Conservation (phyloP, 257 asterid genomes). For the Linderniella brevidens region DNA sequence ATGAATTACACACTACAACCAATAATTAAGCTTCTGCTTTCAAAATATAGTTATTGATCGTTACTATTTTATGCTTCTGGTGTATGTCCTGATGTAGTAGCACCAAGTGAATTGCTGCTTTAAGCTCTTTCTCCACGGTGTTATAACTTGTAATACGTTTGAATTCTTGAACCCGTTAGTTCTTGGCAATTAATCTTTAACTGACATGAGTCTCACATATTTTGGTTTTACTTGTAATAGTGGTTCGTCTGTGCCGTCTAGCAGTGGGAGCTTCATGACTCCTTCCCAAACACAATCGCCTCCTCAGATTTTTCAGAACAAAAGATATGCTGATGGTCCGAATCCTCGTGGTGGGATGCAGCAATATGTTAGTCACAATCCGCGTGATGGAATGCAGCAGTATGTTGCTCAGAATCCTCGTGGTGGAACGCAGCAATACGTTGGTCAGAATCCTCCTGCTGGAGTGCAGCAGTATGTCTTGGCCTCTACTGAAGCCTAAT, state of each 20-base stretch:
- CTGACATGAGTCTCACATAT: constrained; percentile 4
- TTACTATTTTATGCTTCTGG: too few relatives aligned
- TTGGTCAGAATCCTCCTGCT: constrained; percentile 3
- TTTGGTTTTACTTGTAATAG: constrained; percentile 17
- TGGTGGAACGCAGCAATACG: constrained; percentile 37
- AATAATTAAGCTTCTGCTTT: too few relatives aligned
- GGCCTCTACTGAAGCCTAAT: background rate
- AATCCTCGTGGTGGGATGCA: constrained; percentile 27
- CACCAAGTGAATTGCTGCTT: too few relatives aligned
- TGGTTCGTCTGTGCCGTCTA: constrained; percentile 18
- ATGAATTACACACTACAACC: too few relatives aligned
- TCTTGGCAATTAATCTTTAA: background rate
- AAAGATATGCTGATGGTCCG: constrained; percentile 18
- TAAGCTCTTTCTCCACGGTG: too few relatives aligned
- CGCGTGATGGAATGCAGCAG: background rate
- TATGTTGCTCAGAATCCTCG: constrained; percentile 21
- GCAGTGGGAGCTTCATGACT: constrained; percentile 17
- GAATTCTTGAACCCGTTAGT: background rate
- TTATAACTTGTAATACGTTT: too few relatives aligned
- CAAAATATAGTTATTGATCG: too few relatives aligned
- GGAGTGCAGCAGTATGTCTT: constrained; percentile 7
- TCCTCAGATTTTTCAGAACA: constrained; percentile 26
- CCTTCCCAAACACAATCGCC: constrained; percentile 26
- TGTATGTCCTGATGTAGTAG: too few relatives aligned
- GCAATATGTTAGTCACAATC: constrained; percentile 24